phyloP scores from a whole-genome alignment of 2,329 filamentous ascomycete genomes.

The Fusarium sp. region DNA sequence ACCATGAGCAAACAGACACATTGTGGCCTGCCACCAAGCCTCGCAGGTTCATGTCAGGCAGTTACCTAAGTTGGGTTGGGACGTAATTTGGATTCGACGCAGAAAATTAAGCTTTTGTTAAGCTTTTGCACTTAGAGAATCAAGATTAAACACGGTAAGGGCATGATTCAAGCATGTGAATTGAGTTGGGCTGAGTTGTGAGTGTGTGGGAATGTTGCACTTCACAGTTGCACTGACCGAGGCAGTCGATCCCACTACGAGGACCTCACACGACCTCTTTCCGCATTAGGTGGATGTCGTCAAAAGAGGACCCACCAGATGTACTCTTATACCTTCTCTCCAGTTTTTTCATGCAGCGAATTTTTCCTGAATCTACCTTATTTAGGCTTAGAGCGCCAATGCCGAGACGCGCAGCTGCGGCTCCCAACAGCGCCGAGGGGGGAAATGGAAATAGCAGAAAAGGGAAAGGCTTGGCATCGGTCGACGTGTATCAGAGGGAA shows the following conservation, averaged over 20 bases:
- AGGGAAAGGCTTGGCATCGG: conserved; percentile 21
- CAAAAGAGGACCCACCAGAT: not conserved
- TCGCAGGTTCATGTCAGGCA: not conserved
- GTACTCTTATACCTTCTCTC: not conserved
- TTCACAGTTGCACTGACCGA: not conserved
- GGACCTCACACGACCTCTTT: conserved; percentile 37
- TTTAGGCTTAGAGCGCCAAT: conserved; percentile 14
- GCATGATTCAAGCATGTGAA: conserved; percentile 6
- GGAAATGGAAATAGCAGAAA: conserved; percentile 28
- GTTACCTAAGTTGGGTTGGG: not conserved
- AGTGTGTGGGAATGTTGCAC: not conserved
- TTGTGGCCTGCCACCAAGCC: not conserved
- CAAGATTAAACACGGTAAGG: not conserved
- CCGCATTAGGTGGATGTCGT: conserved; percentile 32
- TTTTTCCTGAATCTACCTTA: conserved; percentile 5
- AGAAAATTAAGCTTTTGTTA: conserved; percentile 18
- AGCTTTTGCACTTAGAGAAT: not conserved
- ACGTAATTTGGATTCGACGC: not conserved
- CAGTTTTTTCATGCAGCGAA: conserved; percentile 22
- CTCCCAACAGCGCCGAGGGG: conserved; percentile 32
- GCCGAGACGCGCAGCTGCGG: conserved; percentile 23
- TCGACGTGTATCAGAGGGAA: conserved; percentile 8
- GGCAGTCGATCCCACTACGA: not conserved
- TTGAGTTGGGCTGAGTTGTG: not conserved
- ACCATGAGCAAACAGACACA: not conserved